Conservation (phyloP, 2,329 filamentous ascomycete species). For the Fusarium albosuccineum region DNA sequence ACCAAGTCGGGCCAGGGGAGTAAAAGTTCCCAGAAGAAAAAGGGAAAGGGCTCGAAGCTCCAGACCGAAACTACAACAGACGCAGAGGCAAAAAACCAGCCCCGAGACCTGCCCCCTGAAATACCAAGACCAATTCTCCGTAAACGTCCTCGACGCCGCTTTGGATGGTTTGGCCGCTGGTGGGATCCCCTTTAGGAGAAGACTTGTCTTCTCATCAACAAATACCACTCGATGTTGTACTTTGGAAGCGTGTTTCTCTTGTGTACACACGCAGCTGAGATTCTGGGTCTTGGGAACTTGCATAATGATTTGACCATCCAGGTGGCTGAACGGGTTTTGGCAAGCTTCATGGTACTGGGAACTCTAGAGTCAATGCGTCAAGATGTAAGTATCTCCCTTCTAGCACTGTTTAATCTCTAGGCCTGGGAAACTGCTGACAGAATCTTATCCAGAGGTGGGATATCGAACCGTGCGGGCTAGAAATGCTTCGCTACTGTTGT, state of each 20-base stretch:
- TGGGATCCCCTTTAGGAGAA: background rate
- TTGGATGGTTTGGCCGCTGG: background rate
- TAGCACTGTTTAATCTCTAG: background rate
- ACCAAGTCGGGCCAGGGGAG: too few relatives aligned
- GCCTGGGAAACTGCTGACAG: background rate
- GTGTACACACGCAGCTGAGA: slow-evolving; percentile 10
- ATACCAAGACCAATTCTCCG: background rate
- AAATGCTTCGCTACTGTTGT: slow-evolving; percentile 25
- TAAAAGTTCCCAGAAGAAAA: too few relatives aligned
- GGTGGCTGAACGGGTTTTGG: slow-evolving; percentile 27
- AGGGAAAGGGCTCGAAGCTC: too few relatives aligned
- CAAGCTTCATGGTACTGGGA: slow-evolving; percentile 38
- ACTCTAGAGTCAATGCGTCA: slow-evolving; percentile 40
- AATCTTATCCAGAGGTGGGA: slow-evolving; percentile 29
- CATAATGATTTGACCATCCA: background rate
- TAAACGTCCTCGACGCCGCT: background rate
- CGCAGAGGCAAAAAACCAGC: background rate
- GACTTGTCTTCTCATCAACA: background rate
- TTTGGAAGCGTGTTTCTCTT: slow-evolving; percentile 11
- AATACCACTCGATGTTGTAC: slow-evolving; percentile 7
- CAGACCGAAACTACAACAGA: too few relatives aligned
- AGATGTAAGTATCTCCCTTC: slow-evolving; percentile 26
- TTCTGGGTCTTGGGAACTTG: slow-evolving; percentile 5
- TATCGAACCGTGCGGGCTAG: slow-evolving; percentile 33
- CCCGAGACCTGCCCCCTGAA: background rate